Evolutionary conservation across 2,329 filamentous ascomycete species (phyloP).

Genomic region (Trichoderma pleuroti): DNA sequence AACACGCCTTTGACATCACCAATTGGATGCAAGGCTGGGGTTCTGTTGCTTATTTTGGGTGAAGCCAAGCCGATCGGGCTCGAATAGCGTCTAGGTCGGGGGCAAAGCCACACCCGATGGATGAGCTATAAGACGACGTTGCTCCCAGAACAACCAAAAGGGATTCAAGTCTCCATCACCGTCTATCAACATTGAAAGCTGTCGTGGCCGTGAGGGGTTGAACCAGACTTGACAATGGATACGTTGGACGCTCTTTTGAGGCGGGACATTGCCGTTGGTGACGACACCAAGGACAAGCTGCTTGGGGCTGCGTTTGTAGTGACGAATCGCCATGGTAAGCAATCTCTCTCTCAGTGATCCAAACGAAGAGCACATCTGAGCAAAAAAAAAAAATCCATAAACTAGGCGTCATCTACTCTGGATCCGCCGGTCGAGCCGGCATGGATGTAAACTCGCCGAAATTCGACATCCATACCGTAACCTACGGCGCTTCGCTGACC

Average conservation of each 20-base stretch:
- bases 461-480: conserved; percentile 35
- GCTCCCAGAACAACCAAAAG: not conserved
- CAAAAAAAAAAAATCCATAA: not conserved
- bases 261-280: conserved; percentile 28
- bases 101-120: not conserved
- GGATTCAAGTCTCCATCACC: not conserved
- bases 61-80: not conserved
- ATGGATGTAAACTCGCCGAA: conserved; percentile 28
- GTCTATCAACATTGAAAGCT: not conserved
- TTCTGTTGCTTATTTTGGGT: not conserved
- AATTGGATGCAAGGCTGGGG: no score
- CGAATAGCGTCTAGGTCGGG: not conserved
- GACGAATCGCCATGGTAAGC: conserved; percentile 31
- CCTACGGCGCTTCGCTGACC: conserved; percentile 41
- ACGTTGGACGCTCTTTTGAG: conserved; percentile 31
- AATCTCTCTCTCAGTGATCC: not conserved
- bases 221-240: conserved; percentile 23
- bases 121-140: not conserved
- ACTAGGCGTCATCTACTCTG: conserved; percentile 35
- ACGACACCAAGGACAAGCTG: conserved; percentile 33
- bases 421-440: conserved; percentile 36
- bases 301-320: conserved; percentile 38
- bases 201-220: not conserved
- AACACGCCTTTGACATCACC: not conserved
- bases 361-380: not conserved